phyloP scores from a whole-genome alignment of 2,329 filamentous ascomycete species.

The Pleoardoris graminearum region DNA sequence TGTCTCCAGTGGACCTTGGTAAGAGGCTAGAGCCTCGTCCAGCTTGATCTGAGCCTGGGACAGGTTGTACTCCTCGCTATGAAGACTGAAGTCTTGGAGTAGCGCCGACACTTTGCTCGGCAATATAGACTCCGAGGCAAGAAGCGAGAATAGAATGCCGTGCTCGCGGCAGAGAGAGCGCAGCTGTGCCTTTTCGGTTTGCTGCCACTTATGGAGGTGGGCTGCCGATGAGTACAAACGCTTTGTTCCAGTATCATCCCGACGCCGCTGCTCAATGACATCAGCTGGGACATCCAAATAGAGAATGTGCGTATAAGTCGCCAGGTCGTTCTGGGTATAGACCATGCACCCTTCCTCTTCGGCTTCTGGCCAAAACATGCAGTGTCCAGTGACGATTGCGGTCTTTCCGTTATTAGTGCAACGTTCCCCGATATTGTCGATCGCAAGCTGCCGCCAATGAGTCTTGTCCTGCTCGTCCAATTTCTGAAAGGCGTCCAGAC shows the following conservation, averaged over 20 bases:
- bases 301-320: conserved; percentile 60
- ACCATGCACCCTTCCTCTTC: conserved; percentile 33
- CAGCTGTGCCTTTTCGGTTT: too few relatives aligned
- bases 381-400: conserved; percentile 60
- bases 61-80: conserved; percentile 49
- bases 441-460: conserved; percentile 50
- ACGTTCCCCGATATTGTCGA: conserved; percentile 48
- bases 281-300: conserved; percentile 55
- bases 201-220: conserved; percentile 49
- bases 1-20: conserved; percentile 40
- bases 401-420: conserved; percentile 40
- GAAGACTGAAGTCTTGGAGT: conserved; percentile 46
- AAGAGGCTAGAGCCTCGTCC: conserved; percentile 33
- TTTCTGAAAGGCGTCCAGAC: conserved; percentile 54
- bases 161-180: conserved; percentile 50
- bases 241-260: conserved; percentile 42
- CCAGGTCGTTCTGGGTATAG: conserved; percentile 52
- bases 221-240: conserved; percentile 41
- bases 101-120: not conserved
- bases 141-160: conserved; percentile 52
- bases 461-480: conserved; percentile 45
- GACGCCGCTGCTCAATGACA: conserved; percentile 45
- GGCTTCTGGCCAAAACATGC: conserved; percentile 56
- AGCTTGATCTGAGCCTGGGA: conserved; percentile 33
- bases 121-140: conserved; percentile 12